Conservation (phyloP, 345 rosid species). For the Corymbia maculata region DNA sequence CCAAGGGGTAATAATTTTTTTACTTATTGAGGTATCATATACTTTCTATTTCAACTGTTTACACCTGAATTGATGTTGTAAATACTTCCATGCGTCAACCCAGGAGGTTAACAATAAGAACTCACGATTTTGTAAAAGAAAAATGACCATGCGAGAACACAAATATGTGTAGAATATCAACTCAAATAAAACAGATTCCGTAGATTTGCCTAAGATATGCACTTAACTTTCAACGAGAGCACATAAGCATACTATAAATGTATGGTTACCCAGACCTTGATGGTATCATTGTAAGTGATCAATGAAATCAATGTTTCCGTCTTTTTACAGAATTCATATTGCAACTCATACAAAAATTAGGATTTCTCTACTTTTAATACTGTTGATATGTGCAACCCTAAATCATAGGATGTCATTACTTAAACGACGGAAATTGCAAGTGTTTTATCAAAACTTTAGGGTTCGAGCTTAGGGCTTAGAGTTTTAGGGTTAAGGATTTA, state of each 20-base stretch:
- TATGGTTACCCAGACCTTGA: background rate
- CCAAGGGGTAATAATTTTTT: constrained; percentile 24
- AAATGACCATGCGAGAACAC: background rate
- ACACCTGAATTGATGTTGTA: background rate
- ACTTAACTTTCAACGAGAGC: background rate
- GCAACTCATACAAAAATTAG: background rate
- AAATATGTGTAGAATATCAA: background rate
- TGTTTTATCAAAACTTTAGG: background rate
- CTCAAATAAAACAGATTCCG: background rate
- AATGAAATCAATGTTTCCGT: background rate
- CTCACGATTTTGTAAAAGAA: background rate
- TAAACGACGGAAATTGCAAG: background rate
- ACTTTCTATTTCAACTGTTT: background rate
- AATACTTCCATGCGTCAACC: background rate
- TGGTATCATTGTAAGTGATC: background rate
- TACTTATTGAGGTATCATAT: background rate
- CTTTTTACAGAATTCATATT: background rate
- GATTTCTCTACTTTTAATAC: background rate
- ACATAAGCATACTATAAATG: background rate
- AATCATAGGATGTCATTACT: background rate
- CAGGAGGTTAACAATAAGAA: background rate
- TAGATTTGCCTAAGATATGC: background rate
- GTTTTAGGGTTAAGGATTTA: background rate
- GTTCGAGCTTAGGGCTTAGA: background rate
- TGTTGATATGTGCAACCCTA: background rate